Evolutionary conservation across 164 flowering plant genomes (phyloP), one percentile per base, ranked within the genome.

Genomic region (Protea cynaroides): DNA sequence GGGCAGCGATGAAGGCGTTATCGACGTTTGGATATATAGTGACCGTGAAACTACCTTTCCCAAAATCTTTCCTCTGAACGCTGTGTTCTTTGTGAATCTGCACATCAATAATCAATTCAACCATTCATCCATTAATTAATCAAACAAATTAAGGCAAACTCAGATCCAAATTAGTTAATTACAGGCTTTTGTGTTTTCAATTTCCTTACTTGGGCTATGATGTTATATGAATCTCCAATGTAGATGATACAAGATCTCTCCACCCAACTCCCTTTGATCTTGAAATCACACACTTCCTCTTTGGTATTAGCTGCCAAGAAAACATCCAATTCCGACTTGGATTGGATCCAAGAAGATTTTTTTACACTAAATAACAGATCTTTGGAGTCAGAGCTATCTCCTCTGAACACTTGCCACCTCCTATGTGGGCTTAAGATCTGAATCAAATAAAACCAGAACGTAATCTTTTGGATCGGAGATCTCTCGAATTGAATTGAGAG

Each of bases 151-250:
- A n/a, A n/a, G 10, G 18, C 24, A 19, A n/a, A 54, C 23, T n/a
- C n/a, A n/a, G 22, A 23, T 54, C 4, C 57, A 54, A 18, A 54
- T 25, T 21, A 11, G 12, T 12, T 54, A 18, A 18, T 8, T 56
- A 22, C 25, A 11, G 11, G 59, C 25, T 9, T 14, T 23, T n/a
- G n/a, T n/a, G n/a, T n/a, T n/a, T n/a, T n/a, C n/a, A n/a, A n/a
- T n/a, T n/a, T n/a, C n/a, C n/a, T 61, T 68, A 79, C 82, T 59
- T 79, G 68, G 40, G 82, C 82, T 40, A 79, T 24, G 59, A 71
- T 56, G 17, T 8, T 60, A 0, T 61, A 13, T 21, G 75, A 55
- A n/a, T 71, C 63, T 21, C 72, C 75, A 24, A 19, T 55, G 38
- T 69, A 70, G 21, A 79, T 58, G 46, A 43, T 58, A 62, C 83